Conservation (phyloP, 139 green algal species). For the Chlamydomonas sphaeroides region DNA sequence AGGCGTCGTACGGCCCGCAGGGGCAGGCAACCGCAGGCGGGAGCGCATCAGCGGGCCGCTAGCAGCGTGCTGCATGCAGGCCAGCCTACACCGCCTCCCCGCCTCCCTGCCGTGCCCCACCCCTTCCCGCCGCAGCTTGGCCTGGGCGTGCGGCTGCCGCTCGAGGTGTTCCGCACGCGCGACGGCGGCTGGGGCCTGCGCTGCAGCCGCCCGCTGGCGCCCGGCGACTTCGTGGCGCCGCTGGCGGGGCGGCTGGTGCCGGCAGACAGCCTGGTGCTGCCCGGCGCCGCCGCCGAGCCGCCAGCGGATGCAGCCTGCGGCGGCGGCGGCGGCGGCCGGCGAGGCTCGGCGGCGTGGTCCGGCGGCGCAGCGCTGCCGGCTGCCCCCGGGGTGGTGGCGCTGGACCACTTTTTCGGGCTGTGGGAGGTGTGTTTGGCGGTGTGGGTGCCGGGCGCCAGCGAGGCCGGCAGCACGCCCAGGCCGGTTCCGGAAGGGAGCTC, state of each 20-base stretch:
- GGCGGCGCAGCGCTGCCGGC: background rate
- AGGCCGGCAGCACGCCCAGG: no score
- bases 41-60: no score
- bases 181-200: conserved; percentile 14
- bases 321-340: background rate
- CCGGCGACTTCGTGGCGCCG: conserved; percentile 19
- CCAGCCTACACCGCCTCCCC: no score
- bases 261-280: background rate
- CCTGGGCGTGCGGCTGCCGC: background rate
- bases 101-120: no score
- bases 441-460: background rate
- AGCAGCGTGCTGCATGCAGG: no score
- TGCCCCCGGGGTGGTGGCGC: background rate
- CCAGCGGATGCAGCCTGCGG: background rate
- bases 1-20: no score
- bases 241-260: conserved; percentile 4
- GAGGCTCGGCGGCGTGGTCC: background rate
- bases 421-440: conserved; percentile 15
- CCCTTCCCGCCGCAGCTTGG: background rate
- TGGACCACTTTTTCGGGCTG: conserved; percentile 18
- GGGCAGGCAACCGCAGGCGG: no score
- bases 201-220: background rate
- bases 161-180: conserved; percentile 22
- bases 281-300: no score
- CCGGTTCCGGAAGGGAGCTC: no score